These are phyloP conservation scores for Arthrobotrys pseudoclavata DNA, from an alignment of 2,329 filamentous ascomycete species.

Conservation along the genomic window DNA sequence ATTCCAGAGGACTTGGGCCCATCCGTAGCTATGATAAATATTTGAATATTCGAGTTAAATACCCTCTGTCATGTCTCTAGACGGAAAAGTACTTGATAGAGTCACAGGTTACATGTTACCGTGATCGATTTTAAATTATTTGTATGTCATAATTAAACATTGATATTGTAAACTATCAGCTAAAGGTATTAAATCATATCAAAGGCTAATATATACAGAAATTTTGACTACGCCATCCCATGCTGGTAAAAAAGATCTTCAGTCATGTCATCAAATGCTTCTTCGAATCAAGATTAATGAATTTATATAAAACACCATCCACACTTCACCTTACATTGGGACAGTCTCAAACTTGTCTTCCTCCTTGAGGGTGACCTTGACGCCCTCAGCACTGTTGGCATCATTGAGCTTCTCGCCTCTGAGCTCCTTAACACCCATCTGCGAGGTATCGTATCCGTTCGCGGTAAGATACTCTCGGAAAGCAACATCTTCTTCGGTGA, in stretches of 20 bases:
- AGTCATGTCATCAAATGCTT: conserved; percentile 16
- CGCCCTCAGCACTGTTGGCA: conserved; percentile 44
- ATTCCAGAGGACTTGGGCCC: no score
- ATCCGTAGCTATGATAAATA: no score
- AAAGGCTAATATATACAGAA: conserved; percentile 42
- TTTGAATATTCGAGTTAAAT: no score
- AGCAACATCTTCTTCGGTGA: conserved; percentile 79
- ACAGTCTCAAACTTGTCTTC: conserved; percentile 54
- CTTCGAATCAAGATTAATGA: conserved; percentile 7
- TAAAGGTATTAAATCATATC: conserved; percentile 40
- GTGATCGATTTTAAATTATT: not conserved
- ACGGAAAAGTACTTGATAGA: no score
- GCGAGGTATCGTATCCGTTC: conserved; percentile 81
- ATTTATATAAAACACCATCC: not conserved
- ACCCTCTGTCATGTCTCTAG: no score
- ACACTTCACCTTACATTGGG: conserved; percentile 22
- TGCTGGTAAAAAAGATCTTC: conserved; percentile 20
- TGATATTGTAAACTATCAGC: conserved; percentile 17
- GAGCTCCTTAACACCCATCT: conserved; percentile 68
- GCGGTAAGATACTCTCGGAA: conserved; percentile 81
- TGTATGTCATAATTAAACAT: conserved; percentile 26
- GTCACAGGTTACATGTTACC: no score
- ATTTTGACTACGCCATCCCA: conserved; percentile 39
- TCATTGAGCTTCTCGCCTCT: conserved; percentile 52
- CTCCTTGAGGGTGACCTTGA: conserved; percentile 22